Evolutionary conservation across 202 grass and related monocot genomes (phyloP).

Genomic region (Setaria italica): DNA sequence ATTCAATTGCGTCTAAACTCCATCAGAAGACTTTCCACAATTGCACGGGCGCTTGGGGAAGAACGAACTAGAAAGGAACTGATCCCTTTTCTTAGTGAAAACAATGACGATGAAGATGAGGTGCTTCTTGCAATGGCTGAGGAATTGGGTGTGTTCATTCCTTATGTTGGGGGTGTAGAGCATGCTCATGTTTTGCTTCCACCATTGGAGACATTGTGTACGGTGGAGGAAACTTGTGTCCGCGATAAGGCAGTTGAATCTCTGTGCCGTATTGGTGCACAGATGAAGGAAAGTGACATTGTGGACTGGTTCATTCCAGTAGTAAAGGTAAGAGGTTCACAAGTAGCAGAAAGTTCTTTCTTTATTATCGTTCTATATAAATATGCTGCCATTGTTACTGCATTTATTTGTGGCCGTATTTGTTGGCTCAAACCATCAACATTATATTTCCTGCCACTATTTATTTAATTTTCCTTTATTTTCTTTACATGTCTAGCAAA

Average conservation of each 20-base stretch:
- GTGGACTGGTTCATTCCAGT: constrained; percentile 78
- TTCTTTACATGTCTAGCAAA: neutral
- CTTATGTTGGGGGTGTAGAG: constrained; percentile 92
- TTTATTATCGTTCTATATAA: constrained; percentile 22
- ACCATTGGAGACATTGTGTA: constrained; percentile 86
- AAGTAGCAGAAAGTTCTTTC: neutral
- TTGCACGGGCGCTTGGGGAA: constrained; percentile 92
- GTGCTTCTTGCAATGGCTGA: constrained; percentile 98
- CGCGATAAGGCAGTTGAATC: constrained; percentile 96
- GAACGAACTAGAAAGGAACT: constrained; percentile 95
- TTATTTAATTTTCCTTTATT: neutral
- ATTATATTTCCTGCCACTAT: neutral
- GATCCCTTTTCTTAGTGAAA: constrained; percentile 95
- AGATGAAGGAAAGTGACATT: constrained; percentile 95
- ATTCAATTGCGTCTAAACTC: constrained; percentile 95
- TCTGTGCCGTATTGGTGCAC: constrained; percentile 84
- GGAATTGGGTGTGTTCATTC: constrained; percentile 96
- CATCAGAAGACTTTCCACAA: constrained; percentile 92
- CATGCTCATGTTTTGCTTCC: constrained; percentile 88
- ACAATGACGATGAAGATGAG: constrained; percentile 98
- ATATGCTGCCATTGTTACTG: neutral
- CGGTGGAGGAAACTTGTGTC: constrained; percentile 95
- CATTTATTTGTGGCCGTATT: neutral
- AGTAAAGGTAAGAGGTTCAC: constrained; percentile 65
- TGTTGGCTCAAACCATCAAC: neutral